A percentile compares a stretch with the other conserved stretches of the same genome.
Evolutionary conservation across 495 filamentous ascomycete species (phyloP).

Genomic region (Evansstolkia leycettana): DNA sequence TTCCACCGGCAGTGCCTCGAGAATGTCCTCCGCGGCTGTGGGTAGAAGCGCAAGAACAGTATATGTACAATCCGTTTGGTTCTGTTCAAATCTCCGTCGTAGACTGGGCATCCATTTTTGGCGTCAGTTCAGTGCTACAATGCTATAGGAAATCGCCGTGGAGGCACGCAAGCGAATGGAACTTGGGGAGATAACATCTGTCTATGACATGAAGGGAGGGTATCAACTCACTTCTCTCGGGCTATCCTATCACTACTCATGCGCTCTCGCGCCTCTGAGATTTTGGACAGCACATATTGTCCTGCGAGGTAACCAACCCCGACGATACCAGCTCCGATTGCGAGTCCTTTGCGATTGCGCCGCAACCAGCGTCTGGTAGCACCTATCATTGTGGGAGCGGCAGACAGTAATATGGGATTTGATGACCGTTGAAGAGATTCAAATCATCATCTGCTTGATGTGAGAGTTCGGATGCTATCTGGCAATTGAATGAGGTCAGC

Average conservation of each 20-base stretch:
- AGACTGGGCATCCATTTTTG: slow-evolving; percentile 44
- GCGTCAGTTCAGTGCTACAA: slow-evolving; percentile 4
- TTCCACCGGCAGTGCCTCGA: slow-evolving; percentile 81
- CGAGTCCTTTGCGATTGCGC: slow-evolving; percentile 82
- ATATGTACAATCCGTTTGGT: slow-evolving; percentile 95
- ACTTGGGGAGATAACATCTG: slow-evolving; percentile 2
- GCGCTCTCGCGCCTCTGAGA: slow-evolving; percentile 83
- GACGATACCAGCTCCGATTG: slow-evolving; percentile 73
- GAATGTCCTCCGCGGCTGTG: slow-evolving; percentile 76
- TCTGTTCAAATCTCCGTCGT: slow-evolving; percentile 91
- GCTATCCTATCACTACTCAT: slow-evolving; percentile 93
- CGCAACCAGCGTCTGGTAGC: slow-evolving; percentile 77
- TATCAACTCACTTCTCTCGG: slow-evolving; percentile 72
- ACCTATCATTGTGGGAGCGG: slow-evolving; percentile 52
- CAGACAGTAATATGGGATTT: too few species aligned
- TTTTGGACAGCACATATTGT: slow-evolving; percentile 82
- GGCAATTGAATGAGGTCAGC: too few species aligned
- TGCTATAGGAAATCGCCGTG: background rate
- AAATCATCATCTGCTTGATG: too few species aligned
- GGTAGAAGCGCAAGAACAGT: slow-evolving; percentile 95
- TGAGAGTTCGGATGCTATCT: too few species aligned
- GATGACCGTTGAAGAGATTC: too few species aligned
- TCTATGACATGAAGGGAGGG: background rate
- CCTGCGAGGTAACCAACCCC: slow-evolving; percentile 87
- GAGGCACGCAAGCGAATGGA: background rate